Base-by-base conservation (phyloP, 139 green algal genomes). In the Haematococcus lacustris region DNA sequence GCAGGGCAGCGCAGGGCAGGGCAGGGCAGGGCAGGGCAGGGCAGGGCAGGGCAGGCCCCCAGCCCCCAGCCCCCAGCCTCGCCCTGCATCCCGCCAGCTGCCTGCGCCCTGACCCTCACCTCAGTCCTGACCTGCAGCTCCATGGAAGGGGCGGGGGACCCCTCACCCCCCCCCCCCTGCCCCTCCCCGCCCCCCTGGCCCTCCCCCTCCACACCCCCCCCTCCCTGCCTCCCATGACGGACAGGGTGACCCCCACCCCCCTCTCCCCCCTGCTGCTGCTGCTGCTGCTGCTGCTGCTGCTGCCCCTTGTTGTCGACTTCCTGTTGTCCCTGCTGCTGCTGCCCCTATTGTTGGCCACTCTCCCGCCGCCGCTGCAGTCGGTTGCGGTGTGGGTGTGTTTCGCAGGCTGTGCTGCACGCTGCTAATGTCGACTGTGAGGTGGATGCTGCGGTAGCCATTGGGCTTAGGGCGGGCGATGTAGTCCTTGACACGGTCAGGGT, bases 381-480 rank as follows among this genome's bases (percentile, higher is more conserved):
- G 13, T 57, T 13, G 13, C 47, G 13, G 47, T 63, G 9, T 63
- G 47, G 47, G 21, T 57, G 47, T 63, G 53, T 28, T 63, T 28
- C 53, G 26, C 53, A 6, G 32, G 26, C 47, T 57, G 17, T 7
- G 32, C 53, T 5, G 33, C 28, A 37, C 35, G 53, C 66, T 71
- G 51, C 61, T 41, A 6, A 91, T 78, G 33, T 71, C 50, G 23
- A 98, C 32, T 0, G 91, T 94, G 38, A 82, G 73, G 82, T 98
- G 93, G 32, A 98, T 77, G 59, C 76, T 90, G 64, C 92, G 88
- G 83, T 98, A 98, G 50, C 90, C 90, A 74, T 98, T 98, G 23
- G 63, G 5, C 71, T 98, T 98, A 4, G 93, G 93, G 2, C 50
- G 28, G 3, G 68, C 40, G 37, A 97, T 93, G 85, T 97, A 98